phyloP scores from a whole-genome alignment of 2,329 filamentous ascomycete species.

The Aspergillus sp. region DNA sequence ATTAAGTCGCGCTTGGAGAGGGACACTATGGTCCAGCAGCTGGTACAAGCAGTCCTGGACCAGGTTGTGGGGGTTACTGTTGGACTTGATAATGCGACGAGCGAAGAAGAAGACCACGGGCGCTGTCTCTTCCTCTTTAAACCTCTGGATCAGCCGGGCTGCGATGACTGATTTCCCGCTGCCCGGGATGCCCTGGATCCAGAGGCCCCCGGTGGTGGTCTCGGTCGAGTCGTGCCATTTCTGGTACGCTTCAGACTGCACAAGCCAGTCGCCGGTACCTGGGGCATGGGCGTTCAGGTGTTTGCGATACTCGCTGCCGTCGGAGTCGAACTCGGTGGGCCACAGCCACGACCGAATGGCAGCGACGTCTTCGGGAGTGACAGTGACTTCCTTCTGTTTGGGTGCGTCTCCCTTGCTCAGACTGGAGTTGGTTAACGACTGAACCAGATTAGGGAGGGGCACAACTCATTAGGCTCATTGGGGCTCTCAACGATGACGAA shows the following conservation, averaged over 20 bases:
- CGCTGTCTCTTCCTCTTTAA: constrained; percentile 1
- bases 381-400: neutral
- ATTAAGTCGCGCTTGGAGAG: constrained; percentile 4
- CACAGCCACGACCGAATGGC: constrained; percentile 6
- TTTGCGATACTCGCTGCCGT: constrained; percentile 9
- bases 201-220: constrained; percentile 13
- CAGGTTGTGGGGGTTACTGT: constrained; percentile 15
- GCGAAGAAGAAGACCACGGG: constrained; percentile 23
- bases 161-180: constrained; percentile 25
- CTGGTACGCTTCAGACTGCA: constrained; percentile 9
- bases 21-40: constrained; percentile 9
- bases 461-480: neutral
- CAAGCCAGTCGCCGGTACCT: constrained; percentile 21
- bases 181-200: constrained; percentile 25
- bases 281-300: constrained; percentile 5
- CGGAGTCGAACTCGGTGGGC: constrained; percentile 4
- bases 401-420: neutral
- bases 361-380: neutral
- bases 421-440: neutral
- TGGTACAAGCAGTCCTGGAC: constrained; percentile 14
- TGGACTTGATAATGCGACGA: constrained; percentile 20
- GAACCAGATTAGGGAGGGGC: neutral
- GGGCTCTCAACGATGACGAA: neutral
- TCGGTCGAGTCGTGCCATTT: constrained; percentile 11
- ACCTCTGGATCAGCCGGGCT: constrained; percentile 14